A percentile compares a stretch with the other conserved stretches of the same genome.
phyloP scores from a whole-genome alignment of 2,329 filamentous ascomycete genomes.

The Niveomyces coronatus region DNA sequence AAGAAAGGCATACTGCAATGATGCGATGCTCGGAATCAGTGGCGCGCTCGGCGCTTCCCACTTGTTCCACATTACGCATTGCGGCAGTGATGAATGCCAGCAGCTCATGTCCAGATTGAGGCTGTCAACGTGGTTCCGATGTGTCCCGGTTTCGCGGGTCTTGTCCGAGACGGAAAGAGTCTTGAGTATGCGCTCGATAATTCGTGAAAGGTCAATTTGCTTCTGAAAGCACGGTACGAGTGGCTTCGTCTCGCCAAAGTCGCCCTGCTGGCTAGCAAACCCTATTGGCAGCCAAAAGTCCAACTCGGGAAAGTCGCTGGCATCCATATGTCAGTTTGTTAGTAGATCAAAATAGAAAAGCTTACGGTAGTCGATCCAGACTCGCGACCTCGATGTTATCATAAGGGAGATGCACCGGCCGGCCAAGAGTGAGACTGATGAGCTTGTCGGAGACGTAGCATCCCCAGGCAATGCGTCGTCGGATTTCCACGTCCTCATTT shows the following conservation, averaged over 20 bases:
- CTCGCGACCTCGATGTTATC: slow-evolving; percentile 10
- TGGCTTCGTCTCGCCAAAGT: not conserved
- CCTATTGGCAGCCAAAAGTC: not conserved
- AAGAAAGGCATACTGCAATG: slow-evolving; percentile 14
- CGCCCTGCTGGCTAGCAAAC: not conserved
- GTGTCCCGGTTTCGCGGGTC: not conserved
- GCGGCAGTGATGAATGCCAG: not conserved
- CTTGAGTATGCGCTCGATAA: not conserved
- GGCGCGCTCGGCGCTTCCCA: slow-evolving; percentile 14
- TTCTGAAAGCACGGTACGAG: not conserved
- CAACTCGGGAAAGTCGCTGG: not conserved
- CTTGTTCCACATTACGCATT: slow-evolving; percentile 12
- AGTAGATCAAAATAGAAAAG: not conserved
- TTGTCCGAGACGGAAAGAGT: not conserved
- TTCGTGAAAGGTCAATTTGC: not conserved
- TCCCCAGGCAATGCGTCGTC: slow-evolving; percentile 21
- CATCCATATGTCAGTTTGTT: not conserved
- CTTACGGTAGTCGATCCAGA: not conserved
- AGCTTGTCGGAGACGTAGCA: slow-evolving; percentile 20
- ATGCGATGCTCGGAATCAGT: slow-evolving; percentile 12
- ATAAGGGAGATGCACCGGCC: slow-evolving; percentile 11
- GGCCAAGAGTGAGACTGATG: slow-evolving; percentile 14
- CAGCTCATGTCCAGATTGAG: not conserved
- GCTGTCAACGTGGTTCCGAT: not conserved
- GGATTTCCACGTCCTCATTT: slow-evolving; percentile 17